Evolutionary conservation across 208 protist genomes (phyloP).

Genomic region (Leishmania arabica): DNA sequence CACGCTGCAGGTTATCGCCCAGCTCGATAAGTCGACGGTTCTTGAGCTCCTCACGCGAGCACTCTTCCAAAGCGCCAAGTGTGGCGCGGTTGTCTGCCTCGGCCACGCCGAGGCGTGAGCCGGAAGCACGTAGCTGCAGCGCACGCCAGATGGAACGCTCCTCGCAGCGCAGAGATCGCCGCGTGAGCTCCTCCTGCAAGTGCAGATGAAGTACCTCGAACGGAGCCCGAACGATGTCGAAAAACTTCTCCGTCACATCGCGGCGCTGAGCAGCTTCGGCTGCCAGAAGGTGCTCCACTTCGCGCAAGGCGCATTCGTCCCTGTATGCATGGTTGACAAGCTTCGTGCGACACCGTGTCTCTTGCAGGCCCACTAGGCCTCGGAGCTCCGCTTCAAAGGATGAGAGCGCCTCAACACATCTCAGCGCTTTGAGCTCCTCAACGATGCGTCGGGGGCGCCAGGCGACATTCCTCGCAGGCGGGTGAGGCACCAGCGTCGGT

Average conservation of each 20-base stretch:
- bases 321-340: slow-evolving; percentile 36
- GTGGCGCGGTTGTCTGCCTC: slow-evolving; percentile 15
- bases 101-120: background rate
- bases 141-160: slow-evolving; percentile 2
- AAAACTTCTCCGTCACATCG: slow-evolving; percentile 7
- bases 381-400: slow-evolving; percentile 59
- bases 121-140: background rate
- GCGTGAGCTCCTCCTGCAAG: slow-evolving; percentile 34
- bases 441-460: slow-evolving; percentile 68
- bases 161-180: slow-evolving; percentile 16
- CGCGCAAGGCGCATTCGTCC: slow-evolving; percentile 53
- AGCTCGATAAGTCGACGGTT: slow-evolving; percentile 55
- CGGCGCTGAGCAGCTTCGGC: slow-evolving; percentile 38
- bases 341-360: slow-evolving; percentile 54
- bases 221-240: background rate
- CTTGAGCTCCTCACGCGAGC: slow-evolving; percentile 30
- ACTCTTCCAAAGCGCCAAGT: slow-evolving; percentile 20
- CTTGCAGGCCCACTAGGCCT: slow-evolving; percentile 46
- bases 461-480: slow-evolving; percentile 16
- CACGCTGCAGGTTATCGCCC: slow-evolving; percentile 40
- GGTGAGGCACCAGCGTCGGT: slow-evolving; percentile 29
- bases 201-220: slow-evolving; percentile 18
- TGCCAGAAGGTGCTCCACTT: slow-evolving; percentile 27
- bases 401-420: slow-evolving; percentile 27
- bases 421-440: slow-evolving; percentile 51